phyloP scores from a whole-genome alignment of 1,284 basidiomycete species.

The Coniferiporia weirii region DNA sequence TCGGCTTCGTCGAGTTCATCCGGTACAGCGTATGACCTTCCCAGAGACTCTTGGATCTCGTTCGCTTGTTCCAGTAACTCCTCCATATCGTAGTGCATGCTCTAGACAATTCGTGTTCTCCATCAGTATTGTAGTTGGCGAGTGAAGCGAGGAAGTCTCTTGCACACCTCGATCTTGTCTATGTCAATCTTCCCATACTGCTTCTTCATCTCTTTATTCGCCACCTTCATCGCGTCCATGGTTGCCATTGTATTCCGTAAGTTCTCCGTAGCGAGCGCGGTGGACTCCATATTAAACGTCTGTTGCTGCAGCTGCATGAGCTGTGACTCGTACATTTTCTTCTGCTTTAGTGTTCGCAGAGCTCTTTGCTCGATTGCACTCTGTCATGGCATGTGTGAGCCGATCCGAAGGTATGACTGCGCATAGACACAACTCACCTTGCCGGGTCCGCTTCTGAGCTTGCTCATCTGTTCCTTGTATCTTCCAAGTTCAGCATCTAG shows the following conservation, averaged over 20 bases:
- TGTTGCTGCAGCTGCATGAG: slow-evolving; percentile 91
- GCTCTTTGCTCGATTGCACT: slow-evolving; percentile 94
- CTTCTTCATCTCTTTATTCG: slow-evolving; percentile 95
- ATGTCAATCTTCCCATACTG: slow-evolving; percentile 98
- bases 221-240: slow-evolving; percentile 94
- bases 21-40: slow-evolving; percentile 92
- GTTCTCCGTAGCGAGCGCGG: slow-evolving; percentile 94
- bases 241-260: slow-evolving; percentile 99
- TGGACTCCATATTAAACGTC: slow-evolving; percentile 98
- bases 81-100: slow-evolving; percentile 96
- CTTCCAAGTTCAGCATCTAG: slow-evolving; percentile 89
- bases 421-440: slow-evolving; percentile 57
- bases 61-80: slow-evolving; percentile 96
- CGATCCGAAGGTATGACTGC: not conserved
- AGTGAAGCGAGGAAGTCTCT: not conserved
- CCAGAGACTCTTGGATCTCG: slow-evolving; percentile 94
- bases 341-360: slow-evolving; percentile 90
- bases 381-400: slow-evolving; percentile 35
- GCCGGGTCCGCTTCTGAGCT: slow-evolving; percentile 89
- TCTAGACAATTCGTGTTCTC: slow-evolving; percentile 39
- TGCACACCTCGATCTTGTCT: slow-evolving; percentile 92
- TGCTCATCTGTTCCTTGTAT: slow-evolving; percentile 97
- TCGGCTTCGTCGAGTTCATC: slow-evolving; percentile 98
- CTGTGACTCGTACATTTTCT: slow-evolving; percentile 93
- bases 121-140: not conserved